Conservation (phyloP, 805 yeast species). For the Starmerella gropengiesseri region DNA sequence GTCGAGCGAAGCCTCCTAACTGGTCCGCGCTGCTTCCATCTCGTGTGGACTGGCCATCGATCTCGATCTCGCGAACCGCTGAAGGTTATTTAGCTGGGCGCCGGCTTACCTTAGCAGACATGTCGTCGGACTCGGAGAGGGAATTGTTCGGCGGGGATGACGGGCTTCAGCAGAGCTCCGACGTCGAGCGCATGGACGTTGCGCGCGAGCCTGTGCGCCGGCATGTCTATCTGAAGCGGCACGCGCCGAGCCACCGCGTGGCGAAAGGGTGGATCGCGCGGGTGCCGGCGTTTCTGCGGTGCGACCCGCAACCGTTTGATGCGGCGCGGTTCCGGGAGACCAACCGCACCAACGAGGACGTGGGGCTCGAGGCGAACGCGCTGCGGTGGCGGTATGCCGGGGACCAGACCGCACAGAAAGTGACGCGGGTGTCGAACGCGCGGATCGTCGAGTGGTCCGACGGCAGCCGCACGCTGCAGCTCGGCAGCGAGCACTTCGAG, state of each 20-base stretch:
- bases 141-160: slow-evolving; percentile 20
- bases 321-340: slow-evolving; percentile 23
- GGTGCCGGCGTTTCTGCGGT: slow-evolving; percentile 70
- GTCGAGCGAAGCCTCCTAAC: too few relatives aligned
- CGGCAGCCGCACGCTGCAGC: slow-evolving; percentile 72
- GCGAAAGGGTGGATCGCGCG: slow-evolving; percentile 30
- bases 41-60: too few relatives aligned
- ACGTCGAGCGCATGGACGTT: slow-evolving; percentile 9
- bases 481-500: slow-evolving; percentile 83
- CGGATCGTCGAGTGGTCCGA: slow-evolving; percentile 91
- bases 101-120: slow-evolving; percentile 5
- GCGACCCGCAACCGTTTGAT: slow-evolving; percentile 82
- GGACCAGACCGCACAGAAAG: slow-evolving; percentile 38
- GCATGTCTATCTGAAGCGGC: slow-evolving; percentile 17
- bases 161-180: slow-evolving; percentile 9
- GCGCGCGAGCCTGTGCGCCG: slow-evolving; percentile 16
- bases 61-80: too few relatives aligned
- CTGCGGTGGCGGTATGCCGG: slow-evolving; percentile 79
- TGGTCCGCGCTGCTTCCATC: too few relatives aligned
- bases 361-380: slow-evolving; percentile 57
- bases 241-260: slow-evolving; percentile 22
- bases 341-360: slow-evolving; percentile 28
- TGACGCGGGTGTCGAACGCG: slow-evolving; percentile 78
- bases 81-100: too few relatives aligned
- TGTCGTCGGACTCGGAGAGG: slow-evolving; percentile 19